Conservation (phyloP, 345 rosid species). For the Cardamine resedifolia region DNA sequence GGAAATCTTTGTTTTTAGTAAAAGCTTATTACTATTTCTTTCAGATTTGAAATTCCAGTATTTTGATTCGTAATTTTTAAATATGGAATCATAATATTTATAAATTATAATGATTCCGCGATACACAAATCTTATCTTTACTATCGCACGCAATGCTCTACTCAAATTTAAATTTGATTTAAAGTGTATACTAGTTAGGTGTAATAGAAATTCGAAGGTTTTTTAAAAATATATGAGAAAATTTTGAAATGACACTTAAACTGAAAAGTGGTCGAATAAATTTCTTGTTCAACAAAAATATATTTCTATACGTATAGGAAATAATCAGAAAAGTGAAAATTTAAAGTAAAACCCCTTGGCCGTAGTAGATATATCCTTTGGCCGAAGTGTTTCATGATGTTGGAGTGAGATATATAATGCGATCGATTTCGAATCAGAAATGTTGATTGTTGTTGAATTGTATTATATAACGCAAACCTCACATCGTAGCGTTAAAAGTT, state of each 20-base stretch:
- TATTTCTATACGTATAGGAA: not conserved
- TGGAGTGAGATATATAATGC: too few relatives aligned
- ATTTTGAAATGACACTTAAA: too few relatives aligned
- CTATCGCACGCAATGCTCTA: not conserved
- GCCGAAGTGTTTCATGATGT: too few relatives aligned
- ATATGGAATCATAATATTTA: not conserved
- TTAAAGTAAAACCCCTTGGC: too few relatives aligned
- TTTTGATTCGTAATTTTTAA: not conserved
- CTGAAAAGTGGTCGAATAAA: not conserved
- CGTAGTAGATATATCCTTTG: too few relatives aligned
- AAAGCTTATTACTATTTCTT: not conserved
- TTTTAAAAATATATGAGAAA: not conserved
- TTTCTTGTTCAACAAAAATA: not conserved
- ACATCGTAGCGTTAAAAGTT: too few relatives aligned
- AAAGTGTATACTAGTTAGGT: too few relatives aligned
- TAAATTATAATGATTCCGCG: not conserved
- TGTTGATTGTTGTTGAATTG: too few relatives aligned
- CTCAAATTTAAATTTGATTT: not conserved
- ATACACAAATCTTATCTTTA: constrained; percentile 2
- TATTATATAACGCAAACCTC: too few relatives aligned
- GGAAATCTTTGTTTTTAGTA: not conserved
- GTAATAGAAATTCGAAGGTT: too few relatives aligned
- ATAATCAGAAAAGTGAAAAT: too few relatives aligned
- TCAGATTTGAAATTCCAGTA: not conserved
- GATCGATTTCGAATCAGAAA: too few relatives aligned